phyloP scores from a whole-genome alignment of 192 early-diverging fungal species.

The Podila verticillata region DNA sequence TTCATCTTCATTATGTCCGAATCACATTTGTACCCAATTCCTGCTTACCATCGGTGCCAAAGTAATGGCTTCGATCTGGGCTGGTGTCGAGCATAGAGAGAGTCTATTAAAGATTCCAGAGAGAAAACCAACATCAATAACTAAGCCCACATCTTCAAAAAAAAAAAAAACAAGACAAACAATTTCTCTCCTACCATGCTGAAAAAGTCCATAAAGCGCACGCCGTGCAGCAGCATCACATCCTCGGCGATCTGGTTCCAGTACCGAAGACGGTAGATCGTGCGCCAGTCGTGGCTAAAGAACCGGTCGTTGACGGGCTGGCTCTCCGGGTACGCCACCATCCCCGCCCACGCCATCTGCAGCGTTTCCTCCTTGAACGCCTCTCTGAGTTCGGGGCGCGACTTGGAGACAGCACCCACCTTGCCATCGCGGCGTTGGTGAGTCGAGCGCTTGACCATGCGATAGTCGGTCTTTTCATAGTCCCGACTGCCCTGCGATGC shows the following conservation, averaged over 20 bases:
- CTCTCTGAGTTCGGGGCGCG: neutral
- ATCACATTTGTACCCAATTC: neutral
- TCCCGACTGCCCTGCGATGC: neutral
- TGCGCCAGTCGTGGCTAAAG: slow-evolving; percentile 29
- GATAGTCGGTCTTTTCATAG: neutral
- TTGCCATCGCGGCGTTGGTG: neutral
- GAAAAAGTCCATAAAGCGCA: slow-evolving; percentile 46
- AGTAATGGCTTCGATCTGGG: slow-evolving; percentile 31
- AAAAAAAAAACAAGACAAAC: neutral
- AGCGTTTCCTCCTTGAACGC: neutral
- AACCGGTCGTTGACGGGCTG: slow-evolving; percentile 1
- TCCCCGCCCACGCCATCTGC: slow-evolving; percentile 25
- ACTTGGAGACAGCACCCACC: neutral
- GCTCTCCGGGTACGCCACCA: slow-evolving; percentile 34
- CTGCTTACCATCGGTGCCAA: slow-evolving; percentile 32
- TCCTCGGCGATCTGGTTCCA: slow-evolving; percentile 47
- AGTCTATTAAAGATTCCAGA: slow-evolving; percentile 8
- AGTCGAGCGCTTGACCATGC: neutral
- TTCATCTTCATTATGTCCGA: neutral
- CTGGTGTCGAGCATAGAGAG: slow-evolving; percentile 46
- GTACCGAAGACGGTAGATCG: slow-evolving; percentile 38
- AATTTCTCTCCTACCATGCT: slow-evolving; percentile 26
- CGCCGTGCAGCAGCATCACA: slow-evolving; percentile 35
- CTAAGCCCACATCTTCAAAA: neutral
- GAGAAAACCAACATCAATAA: neutral